These are phyloP conservation scores for Pythium diclinum DNA, from an alignment of 352 stramenopile genomes.

Conservation along the genomic window DNA sequence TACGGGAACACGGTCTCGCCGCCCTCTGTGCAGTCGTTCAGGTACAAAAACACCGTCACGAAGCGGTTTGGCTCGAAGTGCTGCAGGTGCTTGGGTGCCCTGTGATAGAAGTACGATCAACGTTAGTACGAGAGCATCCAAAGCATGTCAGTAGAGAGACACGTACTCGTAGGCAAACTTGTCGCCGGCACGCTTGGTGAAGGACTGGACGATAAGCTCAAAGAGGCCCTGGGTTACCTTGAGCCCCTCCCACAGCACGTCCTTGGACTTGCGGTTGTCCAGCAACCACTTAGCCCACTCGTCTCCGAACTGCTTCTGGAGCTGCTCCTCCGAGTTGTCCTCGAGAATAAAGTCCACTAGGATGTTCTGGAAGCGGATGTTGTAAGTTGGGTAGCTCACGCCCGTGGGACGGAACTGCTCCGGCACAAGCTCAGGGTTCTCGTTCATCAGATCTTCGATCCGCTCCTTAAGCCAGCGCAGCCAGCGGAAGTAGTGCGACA, in stretches of 20 bases:
- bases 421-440: conserved; percentile 33
- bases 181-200: conserved; percentile 44
- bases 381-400: conserved; percentile 52
- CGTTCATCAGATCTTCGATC: conserved; percentile 46
- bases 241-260: conserved; percentile 51
- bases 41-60: conserved; percentile 94
- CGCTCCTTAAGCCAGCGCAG: conserved; percentile 68
- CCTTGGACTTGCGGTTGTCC: conserved; percentile 41
- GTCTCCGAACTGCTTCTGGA: conserved; percentile 31
- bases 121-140: neutral
- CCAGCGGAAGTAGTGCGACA: conserved; percentile 71
- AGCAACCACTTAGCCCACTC: conserved; percentile 55
- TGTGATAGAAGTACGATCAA: conserved; percentile 3
- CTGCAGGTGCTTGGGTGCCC: conserved; percentile 41
- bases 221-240: conserved; percentile 37
- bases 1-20: conserved; percentile 94
- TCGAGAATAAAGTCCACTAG: conserved; percentile 47
- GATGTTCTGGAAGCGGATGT: conserved; percentile 54
- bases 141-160: neutral
- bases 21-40: conserved; percentile 91
- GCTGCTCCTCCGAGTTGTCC: conserved; percentile 41
- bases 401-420: conserved; percentile 37
- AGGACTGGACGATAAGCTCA: conserved; percentile 42
- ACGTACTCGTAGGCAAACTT: conserved; percentile 44
- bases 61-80: conserved; percentile 90